Conservation (phyloP, 1,284 basidiomycete genomes). For the Malassezia obtusa region DNA sequence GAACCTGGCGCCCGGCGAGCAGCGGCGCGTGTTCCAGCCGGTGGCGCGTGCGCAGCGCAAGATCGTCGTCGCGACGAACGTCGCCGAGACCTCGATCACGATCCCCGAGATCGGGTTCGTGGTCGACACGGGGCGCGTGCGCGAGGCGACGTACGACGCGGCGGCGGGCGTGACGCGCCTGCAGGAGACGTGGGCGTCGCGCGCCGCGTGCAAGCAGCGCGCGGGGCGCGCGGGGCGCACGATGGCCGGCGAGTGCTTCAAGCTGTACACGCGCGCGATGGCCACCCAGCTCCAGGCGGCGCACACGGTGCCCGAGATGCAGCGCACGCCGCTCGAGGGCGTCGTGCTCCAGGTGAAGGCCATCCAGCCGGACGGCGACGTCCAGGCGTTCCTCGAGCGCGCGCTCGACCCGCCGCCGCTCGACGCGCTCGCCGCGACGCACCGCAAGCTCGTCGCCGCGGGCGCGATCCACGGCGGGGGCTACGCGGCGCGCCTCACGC, state of each 20-base stretch:
- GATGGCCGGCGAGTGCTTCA: constrained; percentile 31
- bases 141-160: constrained; percentile 74
- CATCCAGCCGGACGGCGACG: constrained; percentile 67
- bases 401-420: constrained; percentile 76
- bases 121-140: constrained; percentile 72
- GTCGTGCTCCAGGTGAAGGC: constrained; percentile 74
- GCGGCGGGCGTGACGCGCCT: constrained; percentile 66
- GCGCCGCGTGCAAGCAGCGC: constrained; percentile 71
- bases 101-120: constrained; percentile 53
- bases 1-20: constrained; percentile 75
- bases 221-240: constrained; percentile 83
- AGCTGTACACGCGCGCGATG: constrained; percentile 65
- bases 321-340: constrained; percentile 75
- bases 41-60: constrained; percentile 59
- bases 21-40: constrained; percentile 64
- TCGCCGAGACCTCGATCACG: constrained; percentile 71
- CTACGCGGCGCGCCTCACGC: constrained; percentile 57
- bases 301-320: constrained; percentile 62
- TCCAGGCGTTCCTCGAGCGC: constrained; percentile 61
- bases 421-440: constrained; percentile 67
- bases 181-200: constrained; percentile 68
- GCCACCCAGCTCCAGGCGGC: constrained; percentile 55
- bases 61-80: constrained; percentile 79
- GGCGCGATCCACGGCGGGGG: constrained; percentile 63
- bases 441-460: constrained; percentile 64